Conservation (phyloP, 2,329 filamentous ascomycete species). For the Dactylonectria macrodidyma region DNA sequence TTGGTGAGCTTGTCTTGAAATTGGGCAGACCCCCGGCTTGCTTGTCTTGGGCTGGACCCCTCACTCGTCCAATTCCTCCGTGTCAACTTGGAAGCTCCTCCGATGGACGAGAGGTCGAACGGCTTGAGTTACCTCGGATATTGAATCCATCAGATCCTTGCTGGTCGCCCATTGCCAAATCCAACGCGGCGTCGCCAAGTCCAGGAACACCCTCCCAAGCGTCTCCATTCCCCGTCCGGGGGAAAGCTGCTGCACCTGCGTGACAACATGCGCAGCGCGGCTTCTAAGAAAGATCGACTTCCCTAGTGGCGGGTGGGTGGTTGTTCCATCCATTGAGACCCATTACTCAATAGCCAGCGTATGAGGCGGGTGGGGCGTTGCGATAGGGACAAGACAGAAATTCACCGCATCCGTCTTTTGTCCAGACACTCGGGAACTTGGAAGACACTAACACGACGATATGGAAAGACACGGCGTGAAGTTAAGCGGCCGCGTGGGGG, state of each 20-base stretch:
- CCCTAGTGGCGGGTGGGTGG: background rate
- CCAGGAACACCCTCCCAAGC: constrained; percentile 6
- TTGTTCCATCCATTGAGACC: background rate
- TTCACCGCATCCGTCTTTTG: constrained; percentile 17
- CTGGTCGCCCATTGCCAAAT: background rate
- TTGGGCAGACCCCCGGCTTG: constrained; percentile 12
- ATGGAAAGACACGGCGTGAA: background rate
- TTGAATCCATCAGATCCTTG: background rate
- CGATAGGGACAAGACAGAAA: constrained; percentile 17
- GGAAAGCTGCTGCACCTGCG: constrained; percentile 7
- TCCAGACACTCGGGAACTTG: constrained; percentile 19
- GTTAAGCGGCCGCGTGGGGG: constrained; percentile 1
- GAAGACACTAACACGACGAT: constrained; percentile 20
- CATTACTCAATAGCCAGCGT: background rate
- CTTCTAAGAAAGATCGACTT: background rate
- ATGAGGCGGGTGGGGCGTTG: constrained; percentile 22
- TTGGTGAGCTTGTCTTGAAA: constrained; percentile 3
- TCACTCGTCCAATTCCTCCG: background rate
- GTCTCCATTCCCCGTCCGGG: constrained; percentile 8
- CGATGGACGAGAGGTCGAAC: constrained; percentile 7
- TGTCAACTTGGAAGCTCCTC: background rate
- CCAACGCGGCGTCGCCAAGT: constrained; percentile 2
- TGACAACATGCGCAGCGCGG: constrained; percentile 5
- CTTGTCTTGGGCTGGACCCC: constrained; percentile 7
- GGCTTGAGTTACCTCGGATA: constrained; percentile 6